These are phyloP conservation scores for Paspalum notatum DNA, from an alignment of 176 grass and related monocot species.

Conservation along the genomic window DNA sequence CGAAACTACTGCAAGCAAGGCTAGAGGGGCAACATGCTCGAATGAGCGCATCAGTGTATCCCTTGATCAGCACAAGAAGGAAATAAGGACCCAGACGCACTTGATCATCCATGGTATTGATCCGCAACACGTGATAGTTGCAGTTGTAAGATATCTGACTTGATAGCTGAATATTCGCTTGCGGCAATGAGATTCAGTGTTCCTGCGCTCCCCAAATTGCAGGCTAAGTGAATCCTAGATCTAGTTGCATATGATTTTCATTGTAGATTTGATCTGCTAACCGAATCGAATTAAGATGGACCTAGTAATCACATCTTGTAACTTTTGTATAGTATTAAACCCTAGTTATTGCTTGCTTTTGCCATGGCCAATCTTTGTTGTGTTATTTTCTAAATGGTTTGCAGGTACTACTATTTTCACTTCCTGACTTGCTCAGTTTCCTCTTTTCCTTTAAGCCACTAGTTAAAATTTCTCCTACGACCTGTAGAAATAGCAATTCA, in stretches of 20 bases:
- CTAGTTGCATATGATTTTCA: not conserved
- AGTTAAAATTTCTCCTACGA: not conserved
- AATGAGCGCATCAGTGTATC: slow-evolving; percentile 52
- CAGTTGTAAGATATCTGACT: slow-evolving; percentile 31
- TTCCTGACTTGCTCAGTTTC: not conserved
- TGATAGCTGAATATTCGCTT: slow-evolving; percentile 19
- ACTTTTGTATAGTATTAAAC: slow-evolving; percentile 46
- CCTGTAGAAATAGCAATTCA: not conserved
- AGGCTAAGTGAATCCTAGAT: slow-evolving; percentile 31
- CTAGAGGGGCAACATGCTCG: slow-evolving; percentile 82
- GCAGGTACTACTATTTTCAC: not conserved
- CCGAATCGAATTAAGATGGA: slow-evolving; percentile 15
- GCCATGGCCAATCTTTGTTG: not conserved
- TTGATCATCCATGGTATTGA: not conserved
- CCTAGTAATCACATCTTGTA: slow-evolving; percentile 25
- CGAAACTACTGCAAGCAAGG: slow-evolving; percentile 90
- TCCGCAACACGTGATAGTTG: slow-evolving; percentile 11
- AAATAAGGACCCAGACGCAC: slow-evolving; percentile 21
- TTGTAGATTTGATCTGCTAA: slow-evolving; percentile 27
- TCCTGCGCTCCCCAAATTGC: not conserved
- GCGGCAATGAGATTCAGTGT: not conserved
- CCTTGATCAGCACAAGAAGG: slow-evolving; percentile 48
- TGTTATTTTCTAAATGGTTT: not conserved
- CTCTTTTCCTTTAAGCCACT: not conserved
- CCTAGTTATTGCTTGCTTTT: slow-evolving; percentile 20